Percentiles rank a stretch among this genome's conserved stretches.
Evolutionary conservation across 2,329 filamentous ascomycete genomes (phyloP).

Genomic region (Beauveria sp.): DNA sequence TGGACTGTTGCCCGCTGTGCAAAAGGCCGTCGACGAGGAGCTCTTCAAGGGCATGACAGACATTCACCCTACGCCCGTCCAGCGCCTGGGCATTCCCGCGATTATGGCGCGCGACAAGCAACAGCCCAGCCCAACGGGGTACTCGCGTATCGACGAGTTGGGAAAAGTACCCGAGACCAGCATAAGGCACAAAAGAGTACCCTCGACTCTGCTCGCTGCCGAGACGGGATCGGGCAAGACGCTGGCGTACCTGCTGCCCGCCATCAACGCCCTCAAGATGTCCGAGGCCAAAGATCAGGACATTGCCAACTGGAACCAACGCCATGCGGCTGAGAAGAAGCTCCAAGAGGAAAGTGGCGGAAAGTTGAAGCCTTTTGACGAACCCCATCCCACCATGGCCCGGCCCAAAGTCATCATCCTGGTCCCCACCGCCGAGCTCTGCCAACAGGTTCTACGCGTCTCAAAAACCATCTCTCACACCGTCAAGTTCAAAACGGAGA

Average conservation of each 20-base stretch:
- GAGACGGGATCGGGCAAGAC: slow-evolving; percentile 98
- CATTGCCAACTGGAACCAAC: slow-evolving; percentile 49
- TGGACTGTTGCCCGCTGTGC: slow-evolving; percentile 62
- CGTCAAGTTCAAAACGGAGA: slow-evolving; percentile 77
- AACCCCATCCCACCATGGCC: slow-evolving; percentile 65
- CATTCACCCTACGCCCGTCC: slow-evolving; percentile 78
- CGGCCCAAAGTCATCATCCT: slow-evolving; percentile 79
- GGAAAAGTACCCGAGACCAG: slow-evolving; percentile 31
- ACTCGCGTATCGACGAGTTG: slow-evolving; percentile 14
- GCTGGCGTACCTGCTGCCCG: slow-evolving; percentile 80
- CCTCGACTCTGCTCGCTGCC: slow-evolving; percentile 74
- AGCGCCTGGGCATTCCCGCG: slow-evolving; percentile 79
- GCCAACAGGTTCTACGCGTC: slow-evolving; percentile 74
- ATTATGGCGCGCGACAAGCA: slow-evolving; percentile 42
- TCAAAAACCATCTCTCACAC: slow-evolving; percentile 77
- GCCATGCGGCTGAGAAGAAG: slow-evolving; percentile 46
- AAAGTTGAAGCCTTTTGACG: slow-evolving; percentile 58
- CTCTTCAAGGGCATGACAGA: slow-evolving; percentile 68
- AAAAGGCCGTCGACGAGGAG: slow-evolving; percentile 63
- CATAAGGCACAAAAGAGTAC: background rate
- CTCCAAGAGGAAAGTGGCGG: slow-evolving; percentile 46
- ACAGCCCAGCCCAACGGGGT: too few species aligned
- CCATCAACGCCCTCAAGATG: slow-evolving; percentile 76
- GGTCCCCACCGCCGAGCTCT: slow-evolving; percentile 86
- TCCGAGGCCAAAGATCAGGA: slow-evolving; percentile 56